A percentile compares a stretch with the other conserved stretches of the same genome.
Conservation (phyloP, 2,329 filamentous ascomycete genomes). For the Penicillium sp. region DNA sequence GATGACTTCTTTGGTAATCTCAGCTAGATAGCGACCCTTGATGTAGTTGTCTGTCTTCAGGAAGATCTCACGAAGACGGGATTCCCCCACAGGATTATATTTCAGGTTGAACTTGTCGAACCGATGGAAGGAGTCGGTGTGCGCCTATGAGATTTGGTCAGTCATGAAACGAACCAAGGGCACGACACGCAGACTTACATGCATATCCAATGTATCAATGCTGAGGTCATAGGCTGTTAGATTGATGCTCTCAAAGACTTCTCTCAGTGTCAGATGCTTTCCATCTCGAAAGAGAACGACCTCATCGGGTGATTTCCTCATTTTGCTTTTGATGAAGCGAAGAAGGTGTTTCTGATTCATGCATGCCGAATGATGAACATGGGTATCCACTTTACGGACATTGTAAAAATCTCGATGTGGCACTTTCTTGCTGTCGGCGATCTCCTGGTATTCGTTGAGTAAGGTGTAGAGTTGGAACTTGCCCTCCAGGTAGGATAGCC, state of each 20-base stretch:
- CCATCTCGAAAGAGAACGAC: slow-evolving; percentile 89
- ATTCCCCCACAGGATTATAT: slow-evolving; percentile 96
- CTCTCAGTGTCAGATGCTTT: slow-evolving; percentile 81
- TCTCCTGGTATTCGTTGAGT: slow-evolving; percentile 95
- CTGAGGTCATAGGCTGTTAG: slow-evolving; percentile 95
- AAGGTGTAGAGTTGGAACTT: slow-evolving; percentile 95
- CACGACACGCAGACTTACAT: slow-evolving; percentile 57
- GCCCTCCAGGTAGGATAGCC: slow-evolving; percentile 91
- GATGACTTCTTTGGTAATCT: slow-evolving; percentile 98
- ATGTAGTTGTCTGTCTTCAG: slow-evolving; percentile 98
- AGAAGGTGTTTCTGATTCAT: slow-evolving; percentile 99
- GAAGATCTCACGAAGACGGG: slow-evolving; percentile 93
- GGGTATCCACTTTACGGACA: slow-evolving; percentile 95
- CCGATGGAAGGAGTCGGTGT: slow-evolving; percentile 95
- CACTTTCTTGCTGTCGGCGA: slow-evolving; percentile 95
- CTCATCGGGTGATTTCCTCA: slow-evolving; percentile 97
- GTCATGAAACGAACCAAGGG: slow-evolving; percentile 1
- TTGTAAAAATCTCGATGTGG: slow-evolving; percentile 99
- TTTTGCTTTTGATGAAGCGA: slow-evolving; percentile 99
- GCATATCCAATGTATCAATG: slow-evolving; percentile 98
- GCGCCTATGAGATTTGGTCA: slow-evolving; percentile 57
- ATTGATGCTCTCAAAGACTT: slow-evolving; percentile 97
- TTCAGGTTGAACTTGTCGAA: slow-evolving; percentile 99
- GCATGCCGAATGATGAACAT: slow-evolving; percentile 97
- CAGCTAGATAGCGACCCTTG: slow-evolving; percentile 88